Conservation (phyloP, 192 early-diverging fungal species). For the Coemansia sp. region DNA sequence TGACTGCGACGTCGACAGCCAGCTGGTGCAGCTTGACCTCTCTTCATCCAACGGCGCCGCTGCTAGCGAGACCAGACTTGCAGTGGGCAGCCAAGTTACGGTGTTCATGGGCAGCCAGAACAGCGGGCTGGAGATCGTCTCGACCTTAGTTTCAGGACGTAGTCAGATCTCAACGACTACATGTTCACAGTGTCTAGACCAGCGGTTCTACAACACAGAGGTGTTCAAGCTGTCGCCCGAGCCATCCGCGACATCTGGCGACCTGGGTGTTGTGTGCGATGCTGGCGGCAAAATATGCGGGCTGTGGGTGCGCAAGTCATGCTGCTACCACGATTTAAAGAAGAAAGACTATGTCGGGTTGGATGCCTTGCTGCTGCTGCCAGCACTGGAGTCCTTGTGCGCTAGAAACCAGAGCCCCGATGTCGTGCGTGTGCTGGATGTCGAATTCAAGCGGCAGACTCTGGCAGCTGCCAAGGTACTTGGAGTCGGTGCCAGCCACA, state of each 20-base stretch:
- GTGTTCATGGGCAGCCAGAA: background rate
- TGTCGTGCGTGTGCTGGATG: conserved; percentile 22
- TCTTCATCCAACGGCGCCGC: background rate
- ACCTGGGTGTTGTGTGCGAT: conserved; percentile 16
- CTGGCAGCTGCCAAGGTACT: conserved; percentile 18
- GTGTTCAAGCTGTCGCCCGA: conserved; percentile 11
- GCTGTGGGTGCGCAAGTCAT: conserved; percentile 11
- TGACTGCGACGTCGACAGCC: background rate
- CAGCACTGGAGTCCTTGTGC: conserved; percentile 7
- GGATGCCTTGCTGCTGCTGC: conserved; percentile 15
- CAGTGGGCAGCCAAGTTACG: conserved; percentile 9
- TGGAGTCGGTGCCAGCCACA: conserved; percentile 9
- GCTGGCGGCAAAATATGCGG: background rate
- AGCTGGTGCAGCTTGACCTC: background rate
- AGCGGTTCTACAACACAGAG: conserved; percentile 24
- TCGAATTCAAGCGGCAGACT: conserved; percentile 11
- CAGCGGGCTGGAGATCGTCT: background rate
- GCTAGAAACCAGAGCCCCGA: background rate
- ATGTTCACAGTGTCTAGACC: conserved; percentile 16
- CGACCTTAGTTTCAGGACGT: conserved; percentile 14
- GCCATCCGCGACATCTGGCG: background rate
- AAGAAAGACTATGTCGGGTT: conserved; percentile 2
- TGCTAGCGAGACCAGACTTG: background rate
- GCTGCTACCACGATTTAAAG: background rate
- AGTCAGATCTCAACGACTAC: conserved; percentile 1